These are phyloP conservation scores for Apiotrichum veenhuisii DNA, from an alignment of 1,284 basidiomycete species.

Conservation along the genomic window DNA sequence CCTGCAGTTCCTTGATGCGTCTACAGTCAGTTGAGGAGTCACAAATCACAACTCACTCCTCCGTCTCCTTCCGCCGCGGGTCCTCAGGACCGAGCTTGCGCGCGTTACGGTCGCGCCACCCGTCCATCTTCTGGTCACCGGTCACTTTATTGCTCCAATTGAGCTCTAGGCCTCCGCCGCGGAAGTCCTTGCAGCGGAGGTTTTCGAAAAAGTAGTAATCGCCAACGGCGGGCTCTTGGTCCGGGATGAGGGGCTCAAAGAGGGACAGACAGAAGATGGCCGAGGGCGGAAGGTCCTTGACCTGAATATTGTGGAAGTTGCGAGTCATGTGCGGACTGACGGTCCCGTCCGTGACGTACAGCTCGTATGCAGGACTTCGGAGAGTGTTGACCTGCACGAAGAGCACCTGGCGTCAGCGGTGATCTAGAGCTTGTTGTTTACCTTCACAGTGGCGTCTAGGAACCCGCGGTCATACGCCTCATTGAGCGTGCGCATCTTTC, in stretches of 20 bases:
- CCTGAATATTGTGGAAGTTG: constrained; percentile 28
- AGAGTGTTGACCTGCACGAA: constrained; percentile 4
- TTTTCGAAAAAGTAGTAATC: constrained; percentile 19
- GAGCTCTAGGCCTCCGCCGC: constrained; percentile 26
- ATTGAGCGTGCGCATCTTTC: constrained; percentile 1
- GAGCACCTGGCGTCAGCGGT: constrained; percentile 23
- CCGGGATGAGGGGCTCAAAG: background rate
- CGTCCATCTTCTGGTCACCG: constrained; percentile 17
- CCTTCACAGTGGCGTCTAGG: constrained; percentile 22
- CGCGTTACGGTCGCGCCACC: constrained; percentile 20
- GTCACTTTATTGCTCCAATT: constrained; percentile 34
- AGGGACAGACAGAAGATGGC: constrained; percentile 7
- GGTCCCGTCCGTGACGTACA: constrained; percentile 42
- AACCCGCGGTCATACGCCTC: background rate
- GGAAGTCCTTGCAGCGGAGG: constrained; percentile 22
- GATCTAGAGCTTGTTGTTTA: constrained; percentile 4
- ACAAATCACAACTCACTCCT: constrained; percentile 24
- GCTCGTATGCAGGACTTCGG: constrained; percentile 19
- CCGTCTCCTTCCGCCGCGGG: constrained; percentile 24
- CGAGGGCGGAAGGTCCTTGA: background rate
- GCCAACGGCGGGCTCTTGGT: too few relatives aligned
- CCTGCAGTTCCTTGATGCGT: constrained; percentile 7
- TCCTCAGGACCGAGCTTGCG: constrained; percentile 8
- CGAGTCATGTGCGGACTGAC: constrained; percentile 9
- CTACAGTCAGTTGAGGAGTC: constrained; percentile 7